Base-by-base conservation (phyloP, 176 grass and related monocot genomes). In the Dendrocalamus sinicus region DNA sequence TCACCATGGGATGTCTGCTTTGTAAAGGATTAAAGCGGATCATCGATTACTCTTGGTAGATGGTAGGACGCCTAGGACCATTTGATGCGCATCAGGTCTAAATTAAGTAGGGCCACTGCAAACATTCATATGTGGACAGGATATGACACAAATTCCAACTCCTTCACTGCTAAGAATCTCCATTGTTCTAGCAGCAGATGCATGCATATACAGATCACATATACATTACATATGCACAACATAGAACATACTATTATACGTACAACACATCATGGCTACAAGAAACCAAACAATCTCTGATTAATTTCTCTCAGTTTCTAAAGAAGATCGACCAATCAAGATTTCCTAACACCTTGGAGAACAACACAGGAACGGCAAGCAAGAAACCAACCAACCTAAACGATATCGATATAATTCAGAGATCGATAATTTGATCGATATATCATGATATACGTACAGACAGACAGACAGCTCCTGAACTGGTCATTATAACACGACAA, bases 391-490 rank as follows among this genome's bases (percentile, higher is more conserved):
- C 23, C 20, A 16, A 47, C 39, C 16, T 55, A 77, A 28, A 55
- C 9, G 6, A 19, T 22, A 48, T 46, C 69, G 45, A 8, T 35
- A 45, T 58, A 35, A 62, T 69, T 61, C 24, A 65, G 32, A 24
- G 13, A 47, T 51, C 6, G 23, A 51, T 86, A 46, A 51, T 79
- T 70, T 4, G 40, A 61, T 69, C 5, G 23, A 78, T 82, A 78
- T 78, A 59, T 67, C 67, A 78, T 73, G 48, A 61, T 40, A 79
- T 40, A 79, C 26, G 73, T 39, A 61, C 70, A 40, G 39, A 54
- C 65, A 88, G 39, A 47, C 3, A 55, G 14, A 54, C 65, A 88
- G 39, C 35, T 45, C 66, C 23, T 43, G 35, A 82, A 71, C 61
- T 62, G 46, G 8, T 81, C 66, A 68, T 81, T 68, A 68, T 62